These are phyloP conservation scores for Pelargonium australe DNA, from an alignment of 441 rosid species.

Conservation along the genomic window DNA sequence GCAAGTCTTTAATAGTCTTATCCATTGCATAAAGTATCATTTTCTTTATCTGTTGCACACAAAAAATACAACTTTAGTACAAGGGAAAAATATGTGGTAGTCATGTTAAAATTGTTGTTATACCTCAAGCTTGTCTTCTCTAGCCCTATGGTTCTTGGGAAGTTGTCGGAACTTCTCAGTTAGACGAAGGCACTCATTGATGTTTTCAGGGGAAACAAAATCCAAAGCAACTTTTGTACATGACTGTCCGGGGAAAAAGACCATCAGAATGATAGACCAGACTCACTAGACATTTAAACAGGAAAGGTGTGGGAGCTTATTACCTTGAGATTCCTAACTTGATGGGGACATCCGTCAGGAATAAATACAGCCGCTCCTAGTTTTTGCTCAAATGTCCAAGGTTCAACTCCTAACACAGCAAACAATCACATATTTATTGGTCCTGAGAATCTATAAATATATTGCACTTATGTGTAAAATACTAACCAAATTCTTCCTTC, in stretches of 20 bases:
- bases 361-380: slow-evolving; percentile 88
- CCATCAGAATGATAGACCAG: no score
- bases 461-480: no score
- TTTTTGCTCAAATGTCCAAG: slow-evolving; percentile 83
- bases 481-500: slow-evolving; percentile 73
- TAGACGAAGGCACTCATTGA: slow-evolving; percentile 58
- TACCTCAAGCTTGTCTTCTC: slow-evolving; percentile 96
- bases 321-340: slow-evolving; percentile 90
- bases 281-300: no score
- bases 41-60: slow-evolving; percentile 56
- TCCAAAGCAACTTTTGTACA: slow-evolving; percentile 90
- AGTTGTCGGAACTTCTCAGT: slow-evolving; percentile 79
- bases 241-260: slow-evolving; percentile 28
- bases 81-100: not conserved
- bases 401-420: slow-evolving; percentile 54
- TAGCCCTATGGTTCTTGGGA: slow-evolving; percentile 65
- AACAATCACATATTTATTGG: not conserved
- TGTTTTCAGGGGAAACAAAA: slow-evolving; percentile 82
- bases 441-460: not conserved
- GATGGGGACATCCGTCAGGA: slow-evolving; percentile 96
- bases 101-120: no score
- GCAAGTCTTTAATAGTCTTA: no score
- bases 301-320: not conserved
- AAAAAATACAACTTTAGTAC: not conserved
- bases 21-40: slow-evolving; percentile 60